Conservation (phyloP, 2,329 filamentous ascomycete genomes). For the Penicillium sp. region DNA sequence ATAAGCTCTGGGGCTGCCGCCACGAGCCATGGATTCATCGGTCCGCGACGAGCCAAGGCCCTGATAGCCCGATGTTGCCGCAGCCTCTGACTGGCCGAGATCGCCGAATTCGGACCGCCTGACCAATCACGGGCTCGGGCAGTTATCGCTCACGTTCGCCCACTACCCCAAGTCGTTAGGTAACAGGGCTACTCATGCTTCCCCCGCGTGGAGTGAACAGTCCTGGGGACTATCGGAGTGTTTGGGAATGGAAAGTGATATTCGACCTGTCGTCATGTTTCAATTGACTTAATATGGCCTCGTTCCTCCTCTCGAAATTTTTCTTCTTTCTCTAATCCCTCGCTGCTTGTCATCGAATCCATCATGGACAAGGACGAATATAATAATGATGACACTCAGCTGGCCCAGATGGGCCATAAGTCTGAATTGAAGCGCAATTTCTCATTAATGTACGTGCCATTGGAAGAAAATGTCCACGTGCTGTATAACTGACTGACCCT, state of each 20-base stretch:
- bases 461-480: neutral
- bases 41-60: constrained; percentile 6
- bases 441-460: constrained; percentile 47
- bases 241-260: constrained; percentile 17
- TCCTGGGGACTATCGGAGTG: constrained; percentile 8
- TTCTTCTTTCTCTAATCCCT: constrained; percentile 2
- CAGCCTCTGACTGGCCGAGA: constrained; percentile 11
- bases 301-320: neutral
- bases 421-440: constrained; percentile 62
- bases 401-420: constrained; percentile 60
- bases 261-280: constrained; percentile 18
- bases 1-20: constrained; percentile 17
- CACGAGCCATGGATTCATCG: constrained; percentile 7
- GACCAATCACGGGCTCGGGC: constrained; percentile 12
- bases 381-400: constrained; percentile 49
- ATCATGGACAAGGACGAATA: constrained; percentile 18
- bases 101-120: constrained; percentile 13
- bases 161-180: constrained; percentile 28
- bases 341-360: neutral
- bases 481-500: constrained; percentile 9
- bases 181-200: constrained; percentile 16
- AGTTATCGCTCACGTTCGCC: constrained; percentile 12
- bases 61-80: constrained; percentile 1
- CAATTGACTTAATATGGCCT: constrained; percentile 1
- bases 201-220: constrained; percentile 14